Conservation (phyloP, 176 grass and related monocot species). For the Triticum turgidum region DNA sequence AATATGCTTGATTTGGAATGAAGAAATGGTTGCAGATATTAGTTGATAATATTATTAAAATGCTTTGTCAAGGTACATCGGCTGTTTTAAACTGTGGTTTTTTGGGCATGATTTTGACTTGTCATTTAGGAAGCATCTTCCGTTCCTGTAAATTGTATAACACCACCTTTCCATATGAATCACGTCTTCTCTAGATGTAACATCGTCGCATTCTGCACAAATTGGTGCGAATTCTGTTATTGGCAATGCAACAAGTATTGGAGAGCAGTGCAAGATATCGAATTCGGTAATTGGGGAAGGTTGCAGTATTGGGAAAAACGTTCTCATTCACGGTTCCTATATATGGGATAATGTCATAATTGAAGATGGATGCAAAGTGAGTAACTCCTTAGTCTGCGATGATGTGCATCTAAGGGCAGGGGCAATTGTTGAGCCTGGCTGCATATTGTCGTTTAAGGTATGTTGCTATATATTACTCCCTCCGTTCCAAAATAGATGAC, state of each 20-base stretch:
- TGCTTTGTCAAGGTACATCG: background rate
- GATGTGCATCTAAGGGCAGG: slow-evolving; percentile 70
- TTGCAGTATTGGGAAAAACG: slow-evolving; percentile 75
- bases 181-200: slow-evolving; percentile 55
- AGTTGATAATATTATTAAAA: background rate
- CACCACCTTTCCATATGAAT: slow-evolving; percentile 3
- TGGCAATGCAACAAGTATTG: slow-evolving; percentile 78
- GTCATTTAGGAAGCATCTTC: background rate
- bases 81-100: slow-evolving; percentile 1
- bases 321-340: slow-evolving; percentile 67
- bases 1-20: background rate
- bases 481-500: too few species aligned
- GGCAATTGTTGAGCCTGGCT: slow-evolving; percentile 73
- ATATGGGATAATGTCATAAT: slow-evolving; percentile 91
- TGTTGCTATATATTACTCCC: slow-evolving; percentile 1
- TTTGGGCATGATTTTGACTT: background rate
- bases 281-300: slow-evolving; percentile 76
- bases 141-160: background rate
- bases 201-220: slow-evolving; percentile 59
- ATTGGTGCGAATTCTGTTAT: slow-evolving; percentile 71
- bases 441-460: slow-evolving; percentile 98
- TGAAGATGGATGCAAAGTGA: slow-evolving; percentile 91
- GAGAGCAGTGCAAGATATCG: slow-evolving; percentile 55
- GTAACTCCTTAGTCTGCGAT: slow-evolving; percentile 80
- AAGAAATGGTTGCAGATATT: background rate